Evolutionary conservation across 2,329 filamentous ascomycete species (phyloP), one percentile per base, ranked within the genome.

Genomic region (Monosporascus ibericus): DNA sequence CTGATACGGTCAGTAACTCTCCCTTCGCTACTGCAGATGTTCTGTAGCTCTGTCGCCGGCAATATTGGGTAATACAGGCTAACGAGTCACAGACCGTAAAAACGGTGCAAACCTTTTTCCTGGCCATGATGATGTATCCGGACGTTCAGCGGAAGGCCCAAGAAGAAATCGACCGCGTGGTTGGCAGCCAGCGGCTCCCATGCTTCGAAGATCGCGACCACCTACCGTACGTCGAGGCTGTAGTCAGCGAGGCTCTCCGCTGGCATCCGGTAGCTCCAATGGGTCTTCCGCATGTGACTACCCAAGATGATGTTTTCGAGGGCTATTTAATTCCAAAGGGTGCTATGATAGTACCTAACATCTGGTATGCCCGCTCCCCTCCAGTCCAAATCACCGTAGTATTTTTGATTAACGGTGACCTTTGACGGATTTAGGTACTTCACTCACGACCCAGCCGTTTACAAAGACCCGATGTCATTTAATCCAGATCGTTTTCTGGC

Each of bases 191-290:
- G 38, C 66, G 78, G 6, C 63, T 81, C 1, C 78, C 79, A 1
- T 67, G 60, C 0, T 73, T 76, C 53, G 66, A 71, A 2, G 78
- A 82, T 55, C 66, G 72, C 7, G 63, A 67, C 0, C 61, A 63
- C 0, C 63, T 82, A 27, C 64, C 58, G 4, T 78, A 76, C 51
- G 63, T 80, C 27, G 70, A 76, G 49, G 65, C 66, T 44, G 65
- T 79, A n/a, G 62, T 80, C 9, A 68, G 77, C 49, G 77, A 80
- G 55, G 70, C 70, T 8, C 65, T 71, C 38, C 69, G 76, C 22
- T 75, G 71, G 69, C 65, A 65, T 27, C 75, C 76, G 5, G 63
- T 42, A 11, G 39, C 3, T 8, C 39, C 39, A 11, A 18, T 42
- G 17, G 39, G 48, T 17, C 6, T 58, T 2, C 30, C 55, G 3